These are phyloP conservation scores for Vararia minispora DNA, from an alignment of 768 basidiomycete genomes.

Conservation along the genomic window DNA sequence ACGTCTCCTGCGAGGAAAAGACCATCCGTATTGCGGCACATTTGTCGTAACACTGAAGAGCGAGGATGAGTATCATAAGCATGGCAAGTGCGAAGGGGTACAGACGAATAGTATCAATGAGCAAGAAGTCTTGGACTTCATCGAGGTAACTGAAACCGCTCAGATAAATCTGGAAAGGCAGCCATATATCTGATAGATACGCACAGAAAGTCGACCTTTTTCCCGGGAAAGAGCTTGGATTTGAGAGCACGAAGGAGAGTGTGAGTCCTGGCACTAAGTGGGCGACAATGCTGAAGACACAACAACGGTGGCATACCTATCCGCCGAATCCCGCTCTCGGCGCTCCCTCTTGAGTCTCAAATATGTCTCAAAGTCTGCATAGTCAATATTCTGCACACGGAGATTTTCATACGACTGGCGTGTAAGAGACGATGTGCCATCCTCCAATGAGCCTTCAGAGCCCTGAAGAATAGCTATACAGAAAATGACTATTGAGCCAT, in stretches of 20 bases:
- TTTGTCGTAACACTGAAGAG: slow-evolving; percentile 38
- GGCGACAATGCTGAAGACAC: neutral
- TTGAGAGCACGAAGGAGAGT: slow-evolving; percentile 28
- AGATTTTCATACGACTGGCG: slow-evolving; percentile 2
- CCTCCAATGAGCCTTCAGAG: slow-evolving; percentile 39
- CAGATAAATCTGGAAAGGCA: neutral
- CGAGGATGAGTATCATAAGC: neutral
- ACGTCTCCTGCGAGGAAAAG: slow-evolving; percentile 73
- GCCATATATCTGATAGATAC: slow-evolving; percentile 9
- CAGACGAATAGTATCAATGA: slow-evolving; percentile 49
- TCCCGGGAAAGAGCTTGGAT: slow-evolving; percentile 23
- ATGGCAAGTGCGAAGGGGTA: neutral
- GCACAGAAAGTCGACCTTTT: slow-evolving; percentile 45
- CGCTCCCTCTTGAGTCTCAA: slow-evolving; percentile 29
- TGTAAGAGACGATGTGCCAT: slow-evolving; percentile 5
- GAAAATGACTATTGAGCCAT: neutral
- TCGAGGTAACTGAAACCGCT: slow-evolving; percentile 46
- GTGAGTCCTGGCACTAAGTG: slow-evolving; percentile 33
- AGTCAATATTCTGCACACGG: neutral
- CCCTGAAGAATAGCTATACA: slow-evolving; percentile 50
- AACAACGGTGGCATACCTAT: slow-evolving; percentile 29
- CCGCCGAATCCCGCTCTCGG: slow-evolving; percentile 44
- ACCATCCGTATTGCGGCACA: slow-evolving; percentile 51
- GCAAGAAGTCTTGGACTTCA: slow-evolving; percentile 59
- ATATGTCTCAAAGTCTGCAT: slow-evolving; percentile 39